Conservation (phyloP, 495 filamentous ascomycete species). For the Annulohypoxylon maeteangense region DNA sequence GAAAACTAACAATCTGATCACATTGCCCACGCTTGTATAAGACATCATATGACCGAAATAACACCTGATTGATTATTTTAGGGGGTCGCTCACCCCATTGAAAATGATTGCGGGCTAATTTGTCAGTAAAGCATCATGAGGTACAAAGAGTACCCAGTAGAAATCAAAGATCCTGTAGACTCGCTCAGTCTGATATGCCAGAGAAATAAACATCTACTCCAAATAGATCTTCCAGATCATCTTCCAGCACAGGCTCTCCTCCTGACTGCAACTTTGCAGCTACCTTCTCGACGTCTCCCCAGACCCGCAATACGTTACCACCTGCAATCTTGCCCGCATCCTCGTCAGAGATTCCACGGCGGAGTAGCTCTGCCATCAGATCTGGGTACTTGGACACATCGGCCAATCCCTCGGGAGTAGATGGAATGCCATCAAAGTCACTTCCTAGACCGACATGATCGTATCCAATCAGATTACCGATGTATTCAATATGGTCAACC, state of each 20-base stretch:
- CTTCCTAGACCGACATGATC: constrained; percentile 79
- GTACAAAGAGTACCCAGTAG: neutral
- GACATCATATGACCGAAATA: neutral
- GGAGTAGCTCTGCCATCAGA: constrained; percentile 77
- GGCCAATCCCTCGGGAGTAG: constrained; percentile 69
- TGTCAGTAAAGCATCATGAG: neutral
- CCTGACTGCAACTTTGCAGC: constrained; percentile 67
- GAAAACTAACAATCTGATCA: neutral
- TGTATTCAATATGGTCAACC: constrained; percentile 76
- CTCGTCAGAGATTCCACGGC: constrained; percentile 71
- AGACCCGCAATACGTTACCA: constrained; percentile 79
- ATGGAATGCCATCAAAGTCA: constrained; percentile 76
- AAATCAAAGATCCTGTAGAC: constrained; percentile 9
- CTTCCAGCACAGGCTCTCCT: constrained; percentile 71
- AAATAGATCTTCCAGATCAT: constrained; percentile 53
- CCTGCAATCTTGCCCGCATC: constrained; percentile 76
- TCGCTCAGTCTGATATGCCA: neutral
- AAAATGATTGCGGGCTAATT: neutral
- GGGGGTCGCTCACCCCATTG: neutral
- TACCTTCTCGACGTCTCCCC: constrained; percentile 75
- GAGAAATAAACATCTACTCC: constrained; percentile 2
- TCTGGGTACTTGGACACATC: constrained; percentile 89
- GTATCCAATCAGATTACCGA: constrained; percentile 75
- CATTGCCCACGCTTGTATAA: neutral
- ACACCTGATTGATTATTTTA: neutral